Evolutionary conservation across 805 yeast genomes (phyloP).

Genomic region (Pichia membranifaciens): DNA sequence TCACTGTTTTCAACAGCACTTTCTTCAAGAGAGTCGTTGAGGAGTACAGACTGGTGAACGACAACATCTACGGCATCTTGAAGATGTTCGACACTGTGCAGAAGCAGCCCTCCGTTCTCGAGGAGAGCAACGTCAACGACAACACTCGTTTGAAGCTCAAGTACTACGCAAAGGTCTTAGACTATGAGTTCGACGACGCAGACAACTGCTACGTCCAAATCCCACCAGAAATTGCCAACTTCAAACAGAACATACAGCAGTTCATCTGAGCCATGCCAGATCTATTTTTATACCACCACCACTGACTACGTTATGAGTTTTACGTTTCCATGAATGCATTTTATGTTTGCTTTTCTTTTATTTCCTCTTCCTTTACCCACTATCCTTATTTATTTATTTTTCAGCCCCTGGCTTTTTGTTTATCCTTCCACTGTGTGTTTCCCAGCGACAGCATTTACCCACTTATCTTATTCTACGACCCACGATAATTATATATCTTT

Average conservation of each 20-base stretch:
- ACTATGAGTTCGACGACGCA: conserved; percentile 31
- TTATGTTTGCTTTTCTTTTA: conserved; percentile 4
- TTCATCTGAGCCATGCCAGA: background rate
- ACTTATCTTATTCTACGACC: conserved; percentile 2
- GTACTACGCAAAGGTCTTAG: conserved; percentile 27
- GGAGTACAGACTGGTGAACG: conserved; percentile 30
- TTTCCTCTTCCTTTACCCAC: background rate
- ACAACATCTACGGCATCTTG: conserved; percentile 32
- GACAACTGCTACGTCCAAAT: conserved; percentile 31
- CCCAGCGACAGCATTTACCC: background rate
- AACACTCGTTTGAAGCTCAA: conserved; percentile 18
- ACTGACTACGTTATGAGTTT: too few relatives aligned
- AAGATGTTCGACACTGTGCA: conserved; percentile 20
- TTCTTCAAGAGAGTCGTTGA: conserved; percentile 29
- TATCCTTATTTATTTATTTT: background rate
- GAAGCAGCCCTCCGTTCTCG: too few relatives aligned
- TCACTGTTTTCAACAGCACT: conserved; percentile 18
- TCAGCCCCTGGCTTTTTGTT: too few relatives aligned
- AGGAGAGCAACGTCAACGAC: background rate
- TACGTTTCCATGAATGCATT: background rate
- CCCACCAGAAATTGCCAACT: conserved; percentile 27
- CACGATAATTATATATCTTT: background rate
- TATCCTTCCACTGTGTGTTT: too few relatives aligned
- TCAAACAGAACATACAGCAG: conserved; percentile 19
- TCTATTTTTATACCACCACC: background rate